Evolutionary conservation across 2,329 filamentous ascomycete species (phyloP).

Genomic region (Phialophora expanda): DNA sequence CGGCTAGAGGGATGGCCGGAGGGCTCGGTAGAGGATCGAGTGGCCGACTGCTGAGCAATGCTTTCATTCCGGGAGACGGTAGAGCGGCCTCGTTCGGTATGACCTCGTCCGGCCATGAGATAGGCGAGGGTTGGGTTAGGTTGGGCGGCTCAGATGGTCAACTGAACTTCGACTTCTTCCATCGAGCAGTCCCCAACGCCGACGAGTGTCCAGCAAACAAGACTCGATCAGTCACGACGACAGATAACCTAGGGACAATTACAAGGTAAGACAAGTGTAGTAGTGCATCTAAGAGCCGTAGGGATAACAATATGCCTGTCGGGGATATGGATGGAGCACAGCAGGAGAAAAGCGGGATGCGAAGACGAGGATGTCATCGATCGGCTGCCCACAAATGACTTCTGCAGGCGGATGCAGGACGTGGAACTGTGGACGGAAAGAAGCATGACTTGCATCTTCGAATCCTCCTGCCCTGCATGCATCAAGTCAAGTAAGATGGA

Average conservation of each 20-base stretch:
- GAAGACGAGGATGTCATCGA: background rate
- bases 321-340: background rate
- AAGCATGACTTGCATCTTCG: slow-evolving; percentile 4
- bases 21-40: background rate
- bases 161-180: background rate
- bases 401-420: background rate
- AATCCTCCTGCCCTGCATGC: background rate
- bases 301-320: slow-evolving; percentile 1
- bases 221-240: background rate
- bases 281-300: background rate
- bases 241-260: background rate
- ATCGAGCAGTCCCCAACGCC: background rate
- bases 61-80: slow-evolving; percentile 17
- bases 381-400: background rate
- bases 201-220: background rate
- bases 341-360: background rate
- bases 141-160: background rate
- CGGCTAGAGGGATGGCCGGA: slow-evolving; percentile 4
- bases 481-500: background rate
- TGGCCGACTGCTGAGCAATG: slow-evolving; percentile 4
- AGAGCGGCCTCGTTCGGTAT: slow-evolving; percentile 15
- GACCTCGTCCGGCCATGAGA: slow-evolving; percentile 14
- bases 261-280: background rate
- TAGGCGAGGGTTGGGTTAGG: background rate
- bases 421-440: slow-evolving; percentile 6